phyloP scores from a whole-genome alignment of 2,329 filamentous ascomycete species.

The Blastomyces gilchristii region DNA sequence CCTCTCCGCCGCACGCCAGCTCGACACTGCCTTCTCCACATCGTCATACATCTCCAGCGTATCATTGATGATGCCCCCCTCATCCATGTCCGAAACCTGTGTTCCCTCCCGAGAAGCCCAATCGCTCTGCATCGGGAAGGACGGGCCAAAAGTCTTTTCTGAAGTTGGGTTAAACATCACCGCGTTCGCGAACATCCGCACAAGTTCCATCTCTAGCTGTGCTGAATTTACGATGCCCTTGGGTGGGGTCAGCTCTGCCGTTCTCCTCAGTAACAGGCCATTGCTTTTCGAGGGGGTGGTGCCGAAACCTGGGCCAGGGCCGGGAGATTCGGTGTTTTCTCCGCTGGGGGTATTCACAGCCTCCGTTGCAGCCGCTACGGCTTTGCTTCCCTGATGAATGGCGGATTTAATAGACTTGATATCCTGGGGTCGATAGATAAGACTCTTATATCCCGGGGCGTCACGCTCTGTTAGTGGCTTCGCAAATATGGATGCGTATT shows the following conservation, averaged over 20 bases:
- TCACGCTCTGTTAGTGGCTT: conserved; percentile 63
- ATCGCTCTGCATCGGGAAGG: conserved; percentile 45
- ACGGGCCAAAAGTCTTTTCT: conserved; percentile 55
- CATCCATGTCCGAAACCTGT: conserved; percentile 55
- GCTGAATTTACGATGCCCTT: conserved; percentile 85
- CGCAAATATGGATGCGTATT: conserved; percentile 69
- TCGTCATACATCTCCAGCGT: conserved; percentile 83
- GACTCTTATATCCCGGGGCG: conserved; percentile 63
- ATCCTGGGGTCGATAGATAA: conserved; percentile 65
- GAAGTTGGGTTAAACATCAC: conserved; percentile 96
- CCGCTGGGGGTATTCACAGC: conserved; percentile 58
- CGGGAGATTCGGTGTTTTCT: conserved; percentile 43
- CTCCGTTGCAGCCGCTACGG: conserved; percentile 35
- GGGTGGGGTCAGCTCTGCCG: conserved; percentile 69
- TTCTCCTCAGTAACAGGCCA: conserved; percentile 42
- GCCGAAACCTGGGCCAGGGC: conserved; percentile 17
- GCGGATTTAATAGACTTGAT: conserved; percentile 67
- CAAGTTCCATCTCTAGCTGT: conserved; percentile 84
- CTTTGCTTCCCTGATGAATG: conserved; percentile 44
- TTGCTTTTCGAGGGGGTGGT: conserved; percentile 32
- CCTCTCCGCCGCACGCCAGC: conserved; percentile 62
- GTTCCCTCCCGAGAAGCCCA: conserved; percentile 25
- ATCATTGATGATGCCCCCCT: conserved; percentile 79
- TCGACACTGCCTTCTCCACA: conserved; percentile 66
- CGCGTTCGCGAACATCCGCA: conserved; percentile 95